Evolutionary conservation across 2,329 filamentous ascomycete genomes (phyloP).

Genomic region (Capronia epimyces): DNA sequence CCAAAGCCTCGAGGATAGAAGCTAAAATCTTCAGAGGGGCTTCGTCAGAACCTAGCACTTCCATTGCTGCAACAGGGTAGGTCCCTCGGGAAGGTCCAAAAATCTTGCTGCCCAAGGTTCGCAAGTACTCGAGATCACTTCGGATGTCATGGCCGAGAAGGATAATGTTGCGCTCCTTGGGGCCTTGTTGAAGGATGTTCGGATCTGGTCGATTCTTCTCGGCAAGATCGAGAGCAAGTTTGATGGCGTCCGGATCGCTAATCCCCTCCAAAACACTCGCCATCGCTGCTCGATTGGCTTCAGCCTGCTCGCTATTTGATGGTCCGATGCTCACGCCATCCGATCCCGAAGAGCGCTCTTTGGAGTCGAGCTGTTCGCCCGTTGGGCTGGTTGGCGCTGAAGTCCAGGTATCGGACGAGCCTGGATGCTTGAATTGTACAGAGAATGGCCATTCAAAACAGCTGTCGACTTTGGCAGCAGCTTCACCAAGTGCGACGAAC

Average conservation of each 20-base stretch:
- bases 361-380: neutral
- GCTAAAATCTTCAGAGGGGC: conserved; percentile 33
- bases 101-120: conserved; percentile 57
- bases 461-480: conserved; percentile 44
- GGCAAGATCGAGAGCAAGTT: conserved; percentile 2
- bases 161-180: conserved; percentile 55
- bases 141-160: conserved; percentile 72
- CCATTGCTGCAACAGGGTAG: conserved; percentile 34
- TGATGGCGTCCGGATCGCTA: conserved; percentile 8
- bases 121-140: conserved; percentile 64
- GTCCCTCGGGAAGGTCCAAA: conserved; percentile 23
- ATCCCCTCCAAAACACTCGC: conserved; percentile 12
- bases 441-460: conserved; percentile 57
- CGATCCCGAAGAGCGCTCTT: neutral
- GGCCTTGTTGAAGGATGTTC: conserved; percentile 11
- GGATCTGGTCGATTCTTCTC: neutral
- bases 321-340: conserved; percentile 11
- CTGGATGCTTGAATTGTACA: conserved; percentile 27
- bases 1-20: conserved; percentile 60
- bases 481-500: conserved; percentile 45
- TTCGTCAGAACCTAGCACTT: conserved; percentile 10
- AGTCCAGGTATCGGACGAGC: conserved; percentile 12
- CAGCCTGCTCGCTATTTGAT: conserved; percentile 15
- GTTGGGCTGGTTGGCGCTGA: neutral
- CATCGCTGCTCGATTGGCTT: conserved; percentile 15